Percentiles rank a stretch among this genome's conserved stretches.
Conservation (phyloP, 345 rosid species). For the Salix udensis region DNA sequence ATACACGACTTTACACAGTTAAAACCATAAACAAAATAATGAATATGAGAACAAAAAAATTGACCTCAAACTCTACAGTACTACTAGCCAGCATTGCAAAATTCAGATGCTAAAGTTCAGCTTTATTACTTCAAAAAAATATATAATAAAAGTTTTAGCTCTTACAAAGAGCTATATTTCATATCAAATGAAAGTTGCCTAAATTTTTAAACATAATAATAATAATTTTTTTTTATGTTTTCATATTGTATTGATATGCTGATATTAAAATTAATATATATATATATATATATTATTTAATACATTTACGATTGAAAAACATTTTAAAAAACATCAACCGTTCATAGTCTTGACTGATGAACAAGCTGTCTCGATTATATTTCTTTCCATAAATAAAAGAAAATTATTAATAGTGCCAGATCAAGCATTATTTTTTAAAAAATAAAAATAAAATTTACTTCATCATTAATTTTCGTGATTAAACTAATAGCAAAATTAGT, state of each 20-base stretch:
- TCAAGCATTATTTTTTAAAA: not conserved
- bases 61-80: not conserved
- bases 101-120: not conserved
- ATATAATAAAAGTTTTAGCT: not conserved
- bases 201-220: too few species aligned
- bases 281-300: too few species aligned
- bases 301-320: too few species aligned
- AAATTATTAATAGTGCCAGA: not conserved
- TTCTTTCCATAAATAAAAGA: too few species aligned
- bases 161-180: too few species aligned
- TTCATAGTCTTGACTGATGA: too few species aligned
- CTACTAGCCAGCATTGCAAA: conserved; percentile 13
- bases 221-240: too few species aligned
- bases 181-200: too few species aligned
- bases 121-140: not conserved
- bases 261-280: too few species aligned
- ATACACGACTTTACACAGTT: not conserved
- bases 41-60: not conserved
- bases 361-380: too few species aligned
- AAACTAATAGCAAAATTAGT: not conserved
- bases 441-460: not conserved
- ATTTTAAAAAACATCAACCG: too few species aligned
- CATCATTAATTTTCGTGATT: not conserved
- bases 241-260: too few species aligned
- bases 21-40: not conserved